phyloP scores from a whole-genome alignment of 768 basidiomycete species.

The Suillus cothurnatus region DNA sequence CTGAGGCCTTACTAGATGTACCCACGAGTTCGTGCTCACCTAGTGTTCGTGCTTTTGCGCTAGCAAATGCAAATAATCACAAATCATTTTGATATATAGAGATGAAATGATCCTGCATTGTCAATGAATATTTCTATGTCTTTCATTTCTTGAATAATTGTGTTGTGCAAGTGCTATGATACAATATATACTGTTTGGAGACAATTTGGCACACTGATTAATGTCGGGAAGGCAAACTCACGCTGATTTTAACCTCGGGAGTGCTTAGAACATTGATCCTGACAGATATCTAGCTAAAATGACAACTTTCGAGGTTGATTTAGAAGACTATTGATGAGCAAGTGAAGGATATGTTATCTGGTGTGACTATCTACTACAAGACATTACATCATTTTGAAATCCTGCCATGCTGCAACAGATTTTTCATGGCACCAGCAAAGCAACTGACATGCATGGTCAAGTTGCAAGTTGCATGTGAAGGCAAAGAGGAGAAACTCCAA shows the following conservation, averaged over 20 bases:
- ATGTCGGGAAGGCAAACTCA: not conserved
- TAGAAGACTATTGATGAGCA: not conserved
- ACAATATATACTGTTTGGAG: no score
- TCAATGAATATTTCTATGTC: not conserved
- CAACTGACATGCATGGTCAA: no score
- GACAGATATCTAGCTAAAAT: not conserved
- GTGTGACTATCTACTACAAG: not conserved
- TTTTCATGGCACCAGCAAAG: no score
- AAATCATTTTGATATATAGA: not conserved
- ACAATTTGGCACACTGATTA: no score
- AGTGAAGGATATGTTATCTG: not conserved
- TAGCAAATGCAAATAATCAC: not conserved
- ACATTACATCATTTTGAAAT: not conserved
- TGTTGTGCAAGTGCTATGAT: no score
- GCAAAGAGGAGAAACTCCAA: no score
- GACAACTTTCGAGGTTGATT: not conserved
- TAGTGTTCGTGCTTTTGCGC: not conserved
- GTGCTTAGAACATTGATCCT: not conserved
- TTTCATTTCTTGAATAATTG: not conserved
- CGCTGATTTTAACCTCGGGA: not conserved
- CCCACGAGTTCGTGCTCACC: no score
- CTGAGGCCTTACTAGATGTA: no score
- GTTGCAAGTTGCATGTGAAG: no score
- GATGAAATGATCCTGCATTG: constrained; percentile 2
- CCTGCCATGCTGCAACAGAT: not conserved